phyloP scores from a whole-genome alignment of 2,329 filamentous ascomycete species.

The Arthrobotrys sinensis region DNA sequence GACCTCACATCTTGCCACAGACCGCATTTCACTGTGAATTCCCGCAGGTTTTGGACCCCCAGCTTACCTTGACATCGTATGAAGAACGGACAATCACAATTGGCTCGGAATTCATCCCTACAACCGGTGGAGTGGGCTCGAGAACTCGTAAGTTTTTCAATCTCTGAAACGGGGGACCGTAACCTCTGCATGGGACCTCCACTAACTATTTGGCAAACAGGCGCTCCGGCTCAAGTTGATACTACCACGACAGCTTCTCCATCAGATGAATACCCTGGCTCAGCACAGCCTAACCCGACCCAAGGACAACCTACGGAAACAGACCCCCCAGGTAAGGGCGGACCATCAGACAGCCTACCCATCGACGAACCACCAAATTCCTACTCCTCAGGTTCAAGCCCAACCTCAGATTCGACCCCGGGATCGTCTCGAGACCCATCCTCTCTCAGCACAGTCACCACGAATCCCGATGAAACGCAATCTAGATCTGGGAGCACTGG shows the following conservation, averaged over 20 bases:
- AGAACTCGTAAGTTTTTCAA: constrained; percentile 13
- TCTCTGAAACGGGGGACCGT: too few relatives aligned
- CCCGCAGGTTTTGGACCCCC: constrained; percentile 9
- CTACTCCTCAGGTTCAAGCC: neutral
- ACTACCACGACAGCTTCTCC: constrained; percentile 13
- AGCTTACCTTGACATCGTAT: constrained; percentile 17
- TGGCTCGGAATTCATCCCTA: constrained; percentile 27
- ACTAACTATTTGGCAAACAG: neutral
- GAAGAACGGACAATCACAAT: constrained; percentile 3
- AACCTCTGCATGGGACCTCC: neutral
- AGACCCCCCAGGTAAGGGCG: neutral
- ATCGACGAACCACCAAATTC: constrained; percentile 10
- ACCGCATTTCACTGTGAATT: neutral
- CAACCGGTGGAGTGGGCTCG: neutral
- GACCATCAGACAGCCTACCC: neutral
- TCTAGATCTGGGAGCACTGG: neutral
- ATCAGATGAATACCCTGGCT: neutral
- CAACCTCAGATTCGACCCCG: constrained; percentile 10
- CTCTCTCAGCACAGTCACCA: constrained; percentile 4
- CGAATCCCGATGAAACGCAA: neutral
- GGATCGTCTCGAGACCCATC: neutral
- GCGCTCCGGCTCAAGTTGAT: constrained; percentile 18
- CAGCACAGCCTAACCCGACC: constrained; percentile 11
- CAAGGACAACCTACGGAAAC: constrained; percentile 9
- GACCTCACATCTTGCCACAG: constrained; percentile 8